phyloP scores from a whole-genome alignment of 116 monocot genomes.

The Cymodocea nodosa region DNA sequence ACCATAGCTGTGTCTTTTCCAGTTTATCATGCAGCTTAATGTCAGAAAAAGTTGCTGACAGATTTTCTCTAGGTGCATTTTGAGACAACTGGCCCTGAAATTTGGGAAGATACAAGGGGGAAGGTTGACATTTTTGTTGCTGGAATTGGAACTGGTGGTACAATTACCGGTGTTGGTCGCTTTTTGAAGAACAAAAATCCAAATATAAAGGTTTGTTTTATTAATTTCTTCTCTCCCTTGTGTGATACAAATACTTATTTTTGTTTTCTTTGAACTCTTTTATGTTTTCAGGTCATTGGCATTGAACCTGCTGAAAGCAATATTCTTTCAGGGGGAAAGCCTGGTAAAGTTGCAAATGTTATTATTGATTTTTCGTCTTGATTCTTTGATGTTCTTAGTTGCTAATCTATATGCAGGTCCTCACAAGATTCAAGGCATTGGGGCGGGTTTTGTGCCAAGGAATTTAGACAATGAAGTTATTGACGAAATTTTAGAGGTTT shows the following conservation, averaged over 20 bases:
- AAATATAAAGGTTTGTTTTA: slow-evolving; percentile 54
- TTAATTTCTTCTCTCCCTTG: not conserved
- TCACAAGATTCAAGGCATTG: slow-evolving; percentile 98
- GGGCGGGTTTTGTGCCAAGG: slow-evolving; percentile 86
- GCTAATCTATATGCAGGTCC: slow-evolving; percentile 43
- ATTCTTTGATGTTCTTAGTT: not conserved
- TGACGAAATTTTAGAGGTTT: slow-evolving; percentile 87
- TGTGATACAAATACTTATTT: not conserved
- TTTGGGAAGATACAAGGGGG: slow-evolving; percentile 93
- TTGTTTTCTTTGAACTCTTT: not conserved
- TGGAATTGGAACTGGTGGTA: slow-evolving; percentile 94
- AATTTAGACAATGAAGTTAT: slow-evolving; percentile 70
- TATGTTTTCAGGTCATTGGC: slow-evolving; percentile 58
- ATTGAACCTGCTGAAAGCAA: slow-evolving; percentile 95
- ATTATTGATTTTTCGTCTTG: slow-evolving; percentile 1
- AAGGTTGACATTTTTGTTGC: slow-evolving; percentile 87
- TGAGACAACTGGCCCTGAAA: slow-evolving; percentile 60
- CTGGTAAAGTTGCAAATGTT: slow-evolving; percentile 34
- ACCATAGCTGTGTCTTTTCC: not conserved
- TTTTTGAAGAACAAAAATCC: slow-evolving; percentile 85
- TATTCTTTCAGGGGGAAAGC: slow-evolving; percentile 90
- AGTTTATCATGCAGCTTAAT: not conserved
- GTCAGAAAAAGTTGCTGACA: not conserved
- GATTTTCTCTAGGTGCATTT: slow-evolving; percentile 4
- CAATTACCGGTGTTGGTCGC: slow-evolving; percentile 78